Conservation (phyloP, 2,329 filamentous ascomycete genomes). For the Calonectria pauciramosa region DNA sequence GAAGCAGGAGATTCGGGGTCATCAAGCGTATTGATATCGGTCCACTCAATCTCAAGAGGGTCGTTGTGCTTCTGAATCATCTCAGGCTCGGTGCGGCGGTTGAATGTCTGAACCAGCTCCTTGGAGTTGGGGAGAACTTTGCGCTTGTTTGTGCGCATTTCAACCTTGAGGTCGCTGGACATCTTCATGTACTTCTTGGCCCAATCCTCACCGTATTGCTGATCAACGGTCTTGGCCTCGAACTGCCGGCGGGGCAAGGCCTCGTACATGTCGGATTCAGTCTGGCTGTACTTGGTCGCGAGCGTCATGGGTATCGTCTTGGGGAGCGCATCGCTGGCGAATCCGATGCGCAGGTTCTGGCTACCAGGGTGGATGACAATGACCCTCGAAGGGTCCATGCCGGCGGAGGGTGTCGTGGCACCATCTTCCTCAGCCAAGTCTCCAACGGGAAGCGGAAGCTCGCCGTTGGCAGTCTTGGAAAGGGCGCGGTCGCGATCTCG, state of each 20-base stretch:
- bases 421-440: slow-evolving; percentile 72
- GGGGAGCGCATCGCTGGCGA: slow-evolving; percentile 95
- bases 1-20: slow-evolving; percentile 72
- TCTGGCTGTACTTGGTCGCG: slow-evolving; percentile 81
- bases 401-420: slow-evolving; percentile 68
- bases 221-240: slow-evolving; percentile 75
- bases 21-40: slow-evolving; percentile 77
- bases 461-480: slow-evolving; percentile 79
- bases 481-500: slow-evolving; percentile 90
- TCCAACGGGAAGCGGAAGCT: slow-evolving; percentile 71
- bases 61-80: slow-evolving; percentile 96
- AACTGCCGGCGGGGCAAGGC: slow-evolving; percentile 81
- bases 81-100: slow-evolving; percentile 85
- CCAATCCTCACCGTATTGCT: slow-evolving; percentile 89
- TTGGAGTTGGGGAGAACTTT: slow-evolving; percentile 98
- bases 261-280: slow-evolving; percentile 86
- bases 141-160: slow-evolving; percentile 94
- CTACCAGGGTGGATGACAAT: slow-evolving; percentile 97
- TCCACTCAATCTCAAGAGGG: slow-evolving; percentile 94
- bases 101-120: slow-evolving; percentile 95
- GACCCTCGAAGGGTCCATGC: slow-evolving; percentile 85
- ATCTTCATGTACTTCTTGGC: slow-evolving; percentile 82
- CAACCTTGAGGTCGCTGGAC: slow-evolving; percentile 87
- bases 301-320: slow-evolving; percentile 96
- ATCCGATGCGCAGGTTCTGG: slow-evolving; percentile 93